Evolutionary conservation across 495 filamentous ascomycete species (phyloP).

Genomic region (Tuber borchii): DNA sequence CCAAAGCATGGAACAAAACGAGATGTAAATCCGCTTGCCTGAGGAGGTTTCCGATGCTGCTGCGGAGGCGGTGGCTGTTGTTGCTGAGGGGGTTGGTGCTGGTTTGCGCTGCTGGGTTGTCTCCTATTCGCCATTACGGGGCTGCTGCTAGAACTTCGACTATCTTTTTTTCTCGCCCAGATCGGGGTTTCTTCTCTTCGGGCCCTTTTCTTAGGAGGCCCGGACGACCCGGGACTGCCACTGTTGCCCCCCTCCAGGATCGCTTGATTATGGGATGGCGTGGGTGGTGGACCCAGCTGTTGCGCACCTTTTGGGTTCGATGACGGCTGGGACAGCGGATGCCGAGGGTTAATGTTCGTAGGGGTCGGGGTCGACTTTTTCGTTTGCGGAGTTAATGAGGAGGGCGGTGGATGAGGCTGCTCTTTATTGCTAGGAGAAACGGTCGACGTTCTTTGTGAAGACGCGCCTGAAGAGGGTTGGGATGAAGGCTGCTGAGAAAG

Average conservation of each 20-base stretch:
- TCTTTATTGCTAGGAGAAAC: constrained; percentile 33
- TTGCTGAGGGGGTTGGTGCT: constrained; percentile 24
- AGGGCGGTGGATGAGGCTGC: constrained; percentile 30
- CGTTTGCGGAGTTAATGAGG: constrained; percentile 13
- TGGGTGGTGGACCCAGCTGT: constrained; percentile 37
- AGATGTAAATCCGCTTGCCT: constrained; percentile 11
- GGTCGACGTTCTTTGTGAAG: constrained; percentile 26
- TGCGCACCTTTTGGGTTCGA: constrained; percentile 26
- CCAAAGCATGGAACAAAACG: constrained; percentile 47
- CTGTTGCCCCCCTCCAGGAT: constrained; percentile 30
- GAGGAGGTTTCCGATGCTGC: constrained; percentile 21
- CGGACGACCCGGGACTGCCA: constrained; percentile 33
- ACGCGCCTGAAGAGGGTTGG: constrained; percentile 21
- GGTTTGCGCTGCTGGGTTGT: constrained; percentile 28
- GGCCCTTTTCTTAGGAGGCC: constrained; percentile 37
- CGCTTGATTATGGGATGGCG: constrained; percentile 21
- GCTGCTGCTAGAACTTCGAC: constrained; percentile 42
- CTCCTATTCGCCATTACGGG: constrained; percentile 41
- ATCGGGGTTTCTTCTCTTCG: constrained; percentile 44
- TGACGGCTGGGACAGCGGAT: constrained; percentile 18
- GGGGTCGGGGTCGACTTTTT: constrained; percentile 19
- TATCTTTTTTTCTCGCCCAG: constrained; percentile 44
- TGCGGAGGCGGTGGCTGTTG: constrained; percentile 25
- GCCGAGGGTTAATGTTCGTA: constrained; percentile 19
- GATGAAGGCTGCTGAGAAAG: constrained; percentile 19